These are phyloP conservation scores for Scenedesmus sp. DNA, from an alignment of 163 green algal species.

Conservation along the genomic window DNA sequence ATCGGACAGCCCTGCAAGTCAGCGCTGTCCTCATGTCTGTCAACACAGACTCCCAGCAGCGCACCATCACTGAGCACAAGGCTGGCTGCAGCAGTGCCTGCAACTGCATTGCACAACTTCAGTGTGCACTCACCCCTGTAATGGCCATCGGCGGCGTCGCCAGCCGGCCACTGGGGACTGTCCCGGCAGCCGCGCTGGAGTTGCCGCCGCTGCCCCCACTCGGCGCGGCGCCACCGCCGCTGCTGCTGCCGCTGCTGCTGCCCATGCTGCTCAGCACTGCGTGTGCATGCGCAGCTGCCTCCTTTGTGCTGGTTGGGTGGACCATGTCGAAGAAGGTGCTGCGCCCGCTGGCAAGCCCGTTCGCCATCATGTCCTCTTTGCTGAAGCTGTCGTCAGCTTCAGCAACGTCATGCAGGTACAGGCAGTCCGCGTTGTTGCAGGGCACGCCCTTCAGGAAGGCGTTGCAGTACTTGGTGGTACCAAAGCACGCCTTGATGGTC, in stretches of 20 bases:
- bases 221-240: slow-evolving; percentile 11
- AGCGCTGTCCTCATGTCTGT: too few relatives aligned
- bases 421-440: slow-evolving; percentile 94
- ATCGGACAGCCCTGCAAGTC: too few relatives aligned
- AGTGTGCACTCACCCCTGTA: slow-evolving; percentile 14
- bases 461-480: slow-evolving; percentile 98
- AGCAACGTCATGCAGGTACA: slow-evolving; percentile 95
- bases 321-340: slow-evolving; percentile 54
- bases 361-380: slow-evolving; percentile 85
- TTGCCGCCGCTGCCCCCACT: not conserved
- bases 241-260: slow-evolving; percentile 30
- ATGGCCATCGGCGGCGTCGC: slow-evolving; percentile 22
- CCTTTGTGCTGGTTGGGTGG: slow-evolving; percentile 43
- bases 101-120: not conserved
- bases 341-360: slow-evolving; percentile 37
- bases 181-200: slow-evolving; percentile 1
- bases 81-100: not conserved
- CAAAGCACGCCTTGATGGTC: slow-evolving; percentile 83
- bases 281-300: slow-evolving; percentile 28
- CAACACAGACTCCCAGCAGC: not conserved
- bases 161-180: not conserved
- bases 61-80: not conserved
- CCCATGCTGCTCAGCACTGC: slow-evolving; percentile 24
- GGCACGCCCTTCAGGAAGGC: slow-evolving; percentile 90
- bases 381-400: slow-evolving; percentile 87